Conservation (phyloP, 345 rosid species). For the Gossypium herbaceum region DNA sequence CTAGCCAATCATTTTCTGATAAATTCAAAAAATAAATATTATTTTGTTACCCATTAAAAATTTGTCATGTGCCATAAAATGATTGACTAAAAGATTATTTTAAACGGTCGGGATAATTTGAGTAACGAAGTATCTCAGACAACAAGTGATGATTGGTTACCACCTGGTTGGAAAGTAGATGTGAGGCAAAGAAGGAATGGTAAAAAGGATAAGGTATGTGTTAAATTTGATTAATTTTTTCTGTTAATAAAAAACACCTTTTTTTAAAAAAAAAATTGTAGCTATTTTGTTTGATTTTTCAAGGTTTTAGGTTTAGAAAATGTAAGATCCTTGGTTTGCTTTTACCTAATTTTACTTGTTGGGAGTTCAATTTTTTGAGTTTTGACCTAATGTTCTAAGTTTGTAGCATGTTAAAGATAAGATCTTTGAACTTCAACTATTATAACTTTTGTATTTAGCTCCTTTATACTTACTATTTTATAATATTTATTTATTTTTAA, state of each 20-base stretch:
- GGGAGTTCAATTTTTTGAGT: not conserved
- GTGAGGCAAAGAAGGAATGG: constrained; percentile 54
- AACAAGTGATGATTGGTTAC: constrained; percentile 20
- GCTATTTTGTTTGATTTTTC: not conserved
- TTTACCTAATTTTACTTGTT: constrained; percentile 8
- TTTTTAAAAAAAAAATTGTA: not conserved
- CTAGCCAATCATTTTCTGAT: too few species aligned
- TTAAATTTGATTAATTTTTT: not conserved
- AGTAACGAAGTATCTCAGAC: too few species aligned
- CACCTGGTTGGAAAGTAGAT: constrained; percentile 60
- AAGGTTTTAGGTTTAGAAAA: constrained; percentile 10
- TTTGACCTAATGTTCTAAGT: not conserved
- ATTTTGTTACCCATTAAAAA: too few species aligned
- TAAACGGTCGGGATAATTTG: too few species aligned
- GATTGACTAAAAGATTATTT: too few species aligned
- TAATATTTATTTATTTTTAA: not conserved
- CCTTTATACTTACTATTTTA: not conserved
- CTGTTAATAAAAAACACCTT: not conserved
- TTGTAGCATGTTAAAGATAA: constrained; percentile 3
- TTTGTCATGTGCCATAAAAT: too few species aligned
- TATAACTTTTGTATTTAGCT: not conserved
- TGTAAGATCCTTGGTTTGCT: constrained; percentile 19
- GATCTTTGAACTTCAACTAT: constrained; percentile 16
- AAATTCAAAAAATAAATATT: too few species aligned
- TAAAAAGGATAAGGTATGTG: constrained; percentile 66